Evolutionary conservation across 768 basidiomycete genomes (phyloP).

Genomic region (Candolleomyces aberdarensis): DNA sequence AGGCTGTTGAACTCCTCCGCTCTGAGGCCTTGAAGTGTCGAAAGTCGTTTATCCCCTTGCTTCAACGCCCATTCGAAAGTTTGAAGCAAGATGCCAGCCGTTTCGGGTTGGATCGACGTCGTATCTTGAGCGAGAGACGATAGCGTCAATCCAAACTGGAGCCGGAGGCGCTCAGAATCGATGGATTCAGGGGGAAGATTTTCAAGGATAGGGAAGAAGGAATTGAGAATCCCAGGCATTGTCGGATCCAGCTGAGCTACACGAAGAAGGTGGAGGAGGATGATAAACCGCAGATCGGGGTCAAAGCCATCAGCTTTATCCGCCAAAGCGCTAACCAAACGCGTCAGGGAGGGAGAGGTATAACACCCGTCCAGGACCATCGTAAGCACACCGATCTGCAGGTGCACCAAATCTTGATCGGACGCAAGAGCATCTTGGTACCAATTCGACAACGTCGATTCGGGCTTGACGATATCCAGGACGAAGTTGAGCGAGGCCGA

Average conservation of each 20-base stretch:
- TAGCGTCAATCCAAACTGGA: slow-evolving; percentile 33
- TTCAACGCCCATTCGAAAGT: slow-evolving; percentile 57
- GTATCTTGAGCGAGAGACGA: slow-evolving; percentile 25
- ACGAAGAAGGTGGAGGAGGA: slow-evolving; percentile 31
- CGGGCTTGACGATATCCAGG: slow-evolving; percentile 37
- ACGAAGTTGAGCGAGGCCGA: slow-evolving; percentile 49
- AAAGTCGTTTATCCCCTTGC: slow-evolving; percentile 40
- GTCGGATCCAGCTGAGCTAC: slow-evolving; percentile 27
- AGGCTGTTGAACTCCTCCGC: slow-evolving; percentile 44
- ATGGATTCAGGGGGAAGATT: slow-evolving; percentile 20
- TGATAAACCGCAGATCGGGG: slow-evolving; percentile 27
- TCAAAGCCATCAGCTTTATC: slow-evolving; percentile 23
- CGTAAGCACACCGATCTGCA: slow-evolving; percentile 40
- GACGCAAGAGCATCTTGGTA: slow-evolving; percentile 38
- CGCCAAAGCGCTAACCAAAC: slow-evolving; percentile 33
- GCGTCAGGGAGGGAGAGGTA: slow-evolving; percentile 41
- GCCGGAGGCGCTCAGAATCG: slow-evolving; percentile 24
- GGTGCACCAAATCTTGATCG: slow-evolving; percentile 38
- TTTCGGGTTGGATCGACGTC: slow-evolving; percentile 29
- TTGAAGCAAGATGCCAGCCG: slow-evolving; percentile 36
- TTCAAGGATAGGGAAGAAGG: slow-evolving; percentile 21
- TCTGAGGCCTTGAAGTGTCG: slow-evolving; percentile 48
- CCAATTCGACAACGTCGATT: slow-evolving; percentile 40
- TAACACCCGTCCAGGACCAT: slow-evolving; percentile 46
- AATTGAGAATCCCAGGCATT: slow-evolving; percentile 18